Conservation (phyloP, 73 alveolate species). For the Paramecium caudatum region DNA sequence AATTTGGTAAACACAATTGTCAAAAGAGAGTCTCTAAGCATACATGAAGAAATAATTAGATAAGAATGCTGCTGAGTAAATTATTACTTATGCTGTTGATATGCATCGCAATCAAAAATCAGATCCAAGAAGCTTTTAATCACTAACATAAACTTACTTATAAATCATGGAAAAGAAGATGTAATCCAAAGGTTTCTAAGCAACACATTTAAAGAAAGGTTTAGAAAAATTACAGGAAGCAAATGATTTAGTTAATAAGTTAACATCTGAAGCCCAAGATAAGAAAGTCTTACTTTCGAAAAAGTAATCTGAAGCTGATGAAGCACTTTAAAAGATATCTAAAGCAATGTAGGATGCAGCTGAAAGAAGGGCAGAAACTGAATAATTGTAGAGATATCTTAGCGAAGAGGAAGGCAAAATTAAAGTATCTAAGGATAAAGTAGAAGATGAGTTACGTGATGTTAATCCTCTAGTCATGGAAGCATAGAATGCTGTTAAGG, state of each 20-base stretch:
- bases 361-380: slow-evolving; percentile 87
- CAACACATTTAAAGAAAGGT: slow-evolving; percentile 97
- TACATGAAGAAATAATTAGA: slow-evolving; percentile 80
- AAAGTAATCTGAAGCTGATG: slow-evolving; percentile 97
- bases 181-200: slow-evolving; percentile 85
- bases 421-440: slow-evolving; percentile 79
- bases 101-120: slow-evolving; percentile 24
- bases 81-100: slow-evolving; percentile 59
- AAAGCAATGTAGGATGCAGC: slow-evolving; percentile 96
- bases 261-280: slow-evolving; percentile 90
- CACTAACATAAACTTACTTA: slow-evolving; percentile 78
- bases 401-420: slow-evolving; percentile 85
- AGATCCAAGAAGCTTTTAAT: slow-evolving; percentile 83
- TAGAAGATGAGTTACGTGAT: slow-evolving; percentile 89
- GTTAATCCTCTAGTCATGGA: slow-evolving; percentile 94
- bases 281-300: slow-evolving; percentile 87
- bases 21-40: slow-evolving; percentile 79
- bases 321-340: slow-evolving; percentile 95
- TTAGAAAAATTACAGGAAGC: slow-evolving; percentile 98
- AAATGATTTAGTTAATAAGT: slow-evolving; percentile 92
- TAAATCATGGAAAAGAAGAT: slow-evolving; percentile 86
- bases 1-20: slow-evolving; percentile 96
- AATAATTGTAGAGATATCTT: slow-evolving; percentile 78
- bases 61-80: background rate
- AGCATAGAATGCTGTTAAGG: slow-evolving; percentile 95